These are phyloP conservation scores for Arthroderma sp. DNA, from an alignment of 2,329 filamentous ascomycete species.

Conservation along the genomic window DNA sequence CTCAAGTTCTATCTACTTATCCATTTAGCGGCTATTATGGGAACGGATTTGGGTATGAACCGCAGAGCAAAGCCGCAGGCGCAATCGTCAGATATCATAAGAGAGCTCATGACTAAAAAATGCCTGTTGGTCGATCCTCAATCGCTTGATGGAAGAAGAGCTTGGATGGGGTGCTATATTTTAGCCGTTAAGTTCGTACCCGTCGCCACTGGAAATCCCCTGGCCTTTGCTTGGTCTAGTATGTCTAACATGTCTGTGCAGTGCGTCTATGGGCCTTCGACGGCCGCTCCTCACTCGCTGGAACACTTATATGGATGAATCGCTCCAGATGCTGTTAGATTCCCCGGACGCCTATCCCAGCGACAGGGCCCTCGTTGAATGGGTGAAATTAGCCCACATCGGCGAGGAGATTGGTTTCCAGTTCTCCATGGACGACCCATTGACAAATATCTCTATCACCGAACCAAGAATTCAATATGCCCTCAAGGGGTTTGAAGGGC, in stretches of 20 bases:
- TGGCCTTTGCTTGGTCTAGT: neutral
- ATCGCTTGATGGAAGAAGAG: constrained; percentile 45
- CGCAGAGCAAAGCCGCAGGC: constrained; percentile 36
- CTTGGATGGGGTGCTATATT: constrained; percentile 52
- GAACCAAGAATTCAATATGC: constrained; percentile 54
- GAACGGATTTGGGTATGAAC: constrained; percentile 69
- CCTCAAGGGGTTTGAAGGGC: constrained; percentile 52
- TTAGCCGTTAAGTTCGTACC: constrained; percentile 42
- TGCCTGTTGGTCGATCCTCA: constrained; percentile 35
- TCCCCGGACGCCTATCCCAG: constrained; percentile 46
- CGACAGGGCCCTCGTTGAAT: constrained; percentile 45
- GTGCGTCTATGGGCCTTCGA: constrained; percentile 47
- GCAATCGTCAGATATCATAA: constrained; percentile 25
- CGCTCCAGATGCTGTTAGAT: constrained; percentile 44
- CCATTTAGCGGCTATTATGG: constrained; percentile 69
- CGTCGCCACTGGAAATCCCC: neutral
- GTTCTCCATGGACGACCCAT: constrained; percentile 55
- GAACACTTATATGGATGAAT: constrained; percentile 53
- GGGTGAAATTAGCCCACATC: constrained; percentile 48
- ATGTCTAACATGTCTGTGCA: constrained; percentile 19
- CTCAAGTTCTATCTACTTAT: constrained; percentile 83
- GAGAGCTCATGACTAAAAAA: constrained; percentile 31
- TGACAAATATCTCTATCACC: constrained; percentile 41
- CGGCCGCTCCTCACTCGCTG: constrained; percentile 48
- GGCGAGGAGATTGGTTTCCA: constrained; percentile 57